phyloP scores from a whole-genome alignment of 2,329 filamentous ascomycete species.

The Talaromyces sp. region DNA sequence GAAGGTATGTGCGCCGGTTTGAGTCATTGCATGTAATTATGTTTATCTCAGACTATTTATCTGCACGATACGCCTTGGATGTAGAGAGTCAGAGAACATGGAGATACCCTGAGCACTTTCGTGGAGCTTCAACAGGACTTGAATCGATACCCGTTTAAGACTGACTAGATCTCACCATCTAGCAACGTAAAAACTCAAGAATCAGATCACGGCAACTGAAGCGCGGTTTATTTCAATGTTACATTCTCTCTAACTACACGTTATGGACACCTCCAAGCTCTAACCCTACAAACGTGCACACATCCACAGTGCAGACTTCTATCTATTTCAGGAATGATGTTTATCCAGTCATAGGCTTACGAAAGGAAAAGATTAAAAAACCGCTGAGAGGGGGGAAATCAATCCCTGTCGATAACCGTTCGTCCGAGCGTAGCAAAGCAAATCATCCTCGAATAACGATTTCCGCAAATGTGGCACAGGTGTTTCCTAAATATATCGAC shows the following conservation, averaged over 20 bases:
- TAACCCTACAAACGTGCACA: background rate
- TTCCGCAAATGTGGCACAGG: slow-evolving; percentile 2
- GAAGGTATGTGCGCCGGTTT: background rate
- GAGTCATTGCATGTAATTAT: background rate
- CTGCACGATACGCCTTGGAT: background rate
- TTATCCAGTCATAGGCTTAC: background rate
- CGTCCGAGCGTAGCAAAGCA: background rate
- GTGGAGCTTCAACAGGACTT: background rate
- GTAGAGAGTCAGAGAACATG: background rate
- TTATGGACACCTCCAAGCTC: background rate
- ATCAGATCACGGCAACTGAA: background rate
- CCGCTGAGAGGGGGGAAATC: background rate
- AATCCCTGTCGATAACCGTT: background rate
- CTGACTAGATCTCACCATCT: background rate
- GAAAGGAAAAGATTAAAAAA: background rate
- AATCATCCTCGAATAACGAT: background rate
- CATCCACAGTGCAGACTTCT: background rate
- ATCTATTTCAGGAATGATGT: background rate
- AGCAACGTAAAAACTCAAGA: background rate
- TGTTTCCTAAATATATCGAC: slow-evolving; percentile 1
- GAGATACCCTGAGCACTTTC: background rate
- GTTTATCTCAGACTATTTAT: background rate
- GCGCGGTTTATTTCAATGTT: background rate
- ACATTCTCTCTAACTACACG: background rate
- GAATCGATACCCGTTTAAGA: background rate